A percentile compares a stretch with the other conserved stretches of the same genome.
Conservation (phyloP, 345 rosid species). For the Erysimum cheiranthoides region DNA sequence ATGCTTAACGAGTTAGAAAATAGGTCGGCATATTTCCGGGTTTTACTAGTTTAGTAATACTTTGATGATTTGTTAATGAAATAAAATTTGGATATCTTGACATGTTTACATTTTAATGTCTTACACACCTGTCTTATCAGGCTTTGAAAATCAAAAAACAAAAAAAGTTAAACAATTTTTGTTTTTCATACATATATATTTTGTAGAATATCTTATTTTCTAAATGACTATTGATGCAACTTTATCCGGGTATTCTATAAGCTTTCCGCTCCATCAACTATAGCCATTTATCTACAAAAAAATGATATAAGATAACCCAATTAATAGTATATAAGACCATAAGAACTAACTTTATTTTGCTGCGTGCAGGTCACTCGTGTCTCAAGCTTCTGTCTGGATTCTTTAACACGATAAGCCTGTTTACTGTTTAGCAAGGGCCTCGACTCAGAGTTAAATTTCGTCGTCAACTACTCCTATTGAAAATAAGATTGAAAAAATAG, state of each 20-base stretch:
- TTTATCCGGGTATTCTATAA: too few species aligned
- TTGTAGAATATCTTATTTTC: neutral
- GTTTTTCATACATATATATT: neutral
- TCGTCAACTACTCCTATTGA: neutral
- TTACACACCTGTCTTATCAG: neutral
- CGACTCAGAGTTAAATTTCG: too few species aligned
- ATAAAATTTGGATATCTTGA: neutral
- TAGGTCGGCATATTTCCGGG: neutral
- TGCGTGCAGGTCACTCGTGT: too few species aligned
- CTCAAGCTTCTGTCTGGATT: too few species aligned
- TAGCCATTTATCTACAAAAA: neutral
- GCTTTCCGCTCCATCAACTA: too few species aligned
- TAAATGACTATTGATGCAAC: too few species aligned
- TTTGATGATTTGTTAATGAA: neutral
- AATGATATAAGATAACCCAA: too few species aligned
- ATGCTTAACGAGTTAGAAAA: neutral
- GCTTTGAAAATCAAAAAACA: neutral
- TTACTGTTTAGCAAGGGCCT: too few species aligned
- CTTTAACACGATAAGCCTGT: too few species aligned
- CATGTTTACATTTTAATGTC: neutral
- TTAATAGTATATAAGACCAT: too few species aligned
- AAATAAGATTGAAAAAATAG: neutral
- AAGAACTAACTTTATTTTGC: too few species aligned
- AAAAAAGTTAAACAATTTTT: too few species aligned
- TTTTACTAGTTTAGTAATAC: neutral